These are phyloP conservation scores for Magnaporthiopsis rhizophila DNA, from an alignment of 2,329 filamentous ascomycete species.

Conservation along the genomic window DNA sequence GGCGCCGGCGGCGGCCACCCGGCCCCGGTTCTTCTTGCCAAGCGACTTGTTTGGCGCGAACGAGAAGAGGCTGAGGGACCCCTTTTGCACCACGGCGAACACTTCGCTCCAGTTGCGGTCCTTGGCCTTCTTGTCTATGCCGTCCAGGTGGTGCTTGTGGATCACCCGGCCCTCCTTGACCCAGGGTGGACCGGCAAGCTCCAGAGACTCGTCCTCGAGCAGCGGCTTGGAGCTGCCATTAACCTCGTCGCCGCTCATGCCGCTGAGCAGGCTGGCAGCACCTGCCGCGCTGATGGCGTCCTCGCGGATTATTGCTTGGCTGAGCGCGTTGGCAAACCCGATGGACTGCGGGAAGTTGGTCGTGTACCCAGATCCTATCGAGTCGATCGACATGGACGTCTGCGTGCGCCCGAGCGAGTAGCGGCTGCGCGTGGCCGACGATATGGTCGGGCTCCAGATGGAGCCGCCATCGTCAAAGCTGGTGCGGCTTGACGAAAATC, in stretches of 20 bases:
- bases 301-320: conserved; percentile 92
- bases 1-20: conserved; percentile 13
- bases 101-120: conserved; percentile 92
- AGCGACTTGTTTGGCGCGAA: conserved; percentile 77
- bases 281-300: conserved; percentile 42
- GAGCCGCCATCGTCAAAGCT: conserved; percentile 88
- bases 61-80: conserved; percentile 87
- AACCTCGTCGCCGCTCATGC: conserved; percentile 32
- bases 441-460: conserved; percentile 76
- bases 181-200: conserved; percentile 92
- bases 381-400: conserved; percentile 87
- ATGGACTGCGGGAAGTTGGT: conserved; percentile 83
- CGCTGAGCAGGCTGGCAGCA: conserved; percentile 28
- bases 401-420: conserved; percentile 87
- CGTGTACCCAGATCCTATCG: conserved; percentile 68
- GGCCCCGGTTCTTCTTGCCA: conserved; percentile 55
- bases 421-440: conserved; percentile 94
- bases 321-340: conserved; percentile 92
- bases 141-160: conserved; percentile 93
- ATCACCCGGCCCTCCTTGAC: conserved; percentile 93
- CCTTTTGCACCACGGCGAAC: conserved; percentile 93
- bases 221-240: conserved; percentile 42
- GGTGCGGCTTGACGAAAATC: conserved; percentile 82
- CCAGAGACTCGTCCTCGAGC: conserved; percentile 86
- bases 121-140: conserved; percentile 83